Evolutionary conservation across 352 stramenopile species (phyloP).

Genomic region (Discostella stelligera): DNA sequence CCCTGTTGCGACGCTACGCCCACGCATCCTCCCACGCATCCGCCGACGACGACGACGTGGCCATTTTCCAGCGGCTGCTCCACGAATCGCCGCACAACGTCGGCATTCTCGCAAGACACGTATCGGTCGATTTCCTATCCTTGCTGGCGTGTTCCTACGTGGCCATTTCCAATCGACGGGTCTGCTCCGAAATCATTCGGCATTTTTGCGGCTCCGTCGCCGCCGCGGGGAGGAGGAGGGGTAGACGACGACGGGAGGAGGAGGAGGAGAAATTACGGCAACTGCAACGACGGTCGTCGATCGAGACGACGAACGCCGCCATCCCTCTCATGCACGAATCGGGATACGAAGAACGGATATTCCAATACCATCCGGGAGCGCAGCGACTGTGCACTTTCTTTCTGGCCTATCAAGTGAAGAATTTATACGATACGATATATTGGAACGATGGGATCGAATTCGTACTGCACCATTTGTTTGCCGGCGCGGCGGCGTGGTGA

Average conservation of each 20-base stretch:
- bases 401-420: constrained; percentile 82
- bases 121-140: constrained; percentile 63
- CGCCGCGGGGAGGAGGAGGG: neutral
- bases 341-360: constrained; percentile 49
- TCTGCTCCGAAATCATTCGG: constrained; percentile 37
- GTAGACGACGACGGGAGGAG: neutral
- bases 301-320: no score
- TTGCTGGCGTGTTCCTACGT: constrained; percentile 56
- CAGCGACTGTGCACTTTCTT: constrained; percentile 65
- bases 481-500: constrained; percentile 55
- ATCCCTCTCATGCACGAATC: constrained; percentile 22
- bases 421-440: constrained; percentile 77
- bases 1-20: neutral
- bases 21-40: no score
- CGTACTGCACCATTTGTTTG: constrained; percentile 77
- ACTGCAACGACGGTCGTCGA: neutral
- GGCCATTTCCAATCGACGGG: constrained; percentile 48
- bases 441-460: constrained; percentile 80
- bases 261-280: neutral
- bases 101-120: constrained; percentile 68
- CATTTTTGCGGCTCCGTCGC: constrained; percentile 31
- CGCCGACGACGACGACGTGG: no score
- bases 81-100: constrained; percentile 53
- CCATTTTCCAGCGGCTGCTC: no score
- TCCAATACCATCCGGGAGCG: constrained; percentile 58